These are phyloP conservation scores for Tricholoma hemisulphureum DNA, from an alignment of 768 basidiomycete species.

Conservation along the genomic window DNA sequence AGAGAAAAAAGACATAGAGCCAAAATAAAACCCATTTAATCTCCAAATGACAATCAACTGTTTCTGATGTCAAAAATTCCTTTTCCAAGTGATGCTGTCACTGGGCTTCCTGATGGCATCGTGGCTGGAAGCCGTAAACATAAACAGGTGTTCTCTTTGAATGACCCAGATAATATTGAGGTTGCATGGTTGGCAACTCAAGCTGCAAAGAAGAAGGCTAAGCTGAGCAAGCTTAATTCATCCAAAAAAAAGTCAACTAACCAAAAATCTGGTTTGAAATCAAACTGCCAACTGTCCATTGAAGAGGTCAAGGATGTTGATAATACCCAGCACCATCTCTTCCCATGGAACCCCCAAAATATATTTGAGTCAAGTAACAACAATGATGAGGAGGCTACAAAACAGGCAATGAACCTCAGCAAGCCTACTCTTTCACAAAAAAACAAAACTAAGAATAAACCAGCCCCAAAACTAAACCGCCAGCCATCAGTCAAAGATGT, in stretches of 20 bases:
- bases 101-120: background rate
- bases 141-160: background rate
- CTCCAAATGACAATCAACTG: too few relatives aligned
- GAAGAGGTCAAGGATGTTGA: background rate
- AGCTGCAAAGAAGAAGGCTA: conserved; percentile 1
- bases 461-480: background rate
- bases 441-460: background rate
- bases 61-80: too few relatives aligned
- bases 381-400: background rate
- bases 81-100: too few relatives aligned
- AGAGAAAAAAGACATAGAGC: background rate
- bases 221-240: background rate
- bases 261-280: background rate
- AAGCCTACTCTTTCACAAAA: background rate
- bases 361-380: background rate
- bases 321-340: background rate
- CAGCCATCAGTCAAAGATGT: conserved; percentile 1
- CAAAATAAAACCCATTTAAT: too few relatives aligned
- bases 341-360: background rate
- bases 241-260: background rate
- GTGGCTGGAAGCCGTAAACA: background rate
- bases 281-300: background rate
- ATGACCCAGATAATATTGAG: background rate
- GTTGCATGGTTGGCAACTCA: background rate
- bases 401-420: background rate